phyloP scores from a whole-genome alignment of 768 basidiomycete genomes.

The Mycena capillaripes region DNA sequence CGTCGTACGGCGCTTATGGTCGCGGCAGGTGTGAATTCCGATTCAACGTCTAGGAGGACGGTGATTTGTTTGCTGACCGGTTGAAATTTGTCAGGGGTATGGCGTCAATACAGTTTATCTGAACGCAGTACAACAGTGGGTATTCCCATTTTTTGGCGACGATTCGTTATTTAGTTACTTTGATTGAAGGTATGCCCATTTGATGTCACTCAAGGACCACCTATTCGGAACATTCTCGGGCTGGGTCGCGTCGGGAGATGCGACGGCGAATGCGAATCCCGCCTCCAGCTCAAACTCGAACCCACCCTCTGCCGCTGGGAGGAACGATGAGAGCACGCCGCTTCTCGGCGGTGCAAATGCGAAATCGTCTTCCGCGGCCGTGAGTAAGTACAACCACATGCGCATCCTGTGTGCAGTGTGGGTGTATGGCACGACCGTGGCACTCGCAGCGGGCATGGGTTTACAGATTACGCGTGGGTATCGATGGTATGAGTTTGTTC shows the following conservation, averaged over 20 bases:
- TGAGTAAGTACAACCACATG: constrained; percentile 12
- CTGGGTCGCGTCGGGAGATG: constrained; percentile 19
- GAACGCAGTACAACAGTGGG: constrained; percentile 16
- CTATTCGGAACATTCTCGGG: constrained; percentile 21
- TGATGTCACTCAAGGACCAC: constrained; percentile 15
- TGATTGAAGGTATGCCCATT: constrained; percentile 16
- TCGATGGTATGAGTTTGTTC: constrained; percentile 14
- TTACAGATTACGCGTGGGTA: constrained; percentile 15
- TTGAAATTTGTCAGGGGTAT: constrained; percentile 11
- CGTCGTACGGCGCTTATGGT: constrained; percentile 12
- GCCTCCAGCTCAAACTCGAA: not conserved
- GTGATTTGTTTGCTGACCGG: constrained; percentile 3
- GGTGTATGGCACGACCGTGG: constrained; percentile 12
- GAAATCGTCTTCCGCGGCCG: not conserved
- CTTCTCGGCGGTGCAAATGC: constrained; percentile 3
- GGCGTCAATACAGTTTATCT: constrained; percentile 7
- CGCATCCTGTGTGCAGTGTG: constrained; percentile 6
- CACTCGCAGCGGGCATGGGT: not conserved
- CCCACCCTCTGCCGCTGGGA: not conserved
- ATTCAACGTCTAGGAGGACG: not conserved
- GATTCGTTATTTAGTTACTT: not conserved
- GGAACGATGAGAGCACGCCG: constrained; percentile 9
- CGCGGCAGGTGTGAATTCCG: constrained; percentile 6
- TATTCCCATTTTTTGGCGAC: constrained; percentile 6
- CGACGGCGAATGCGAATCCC: constrained; percentile 9